Conservation (phyloP, 371 early-diverging fungal genomes). For the Apophysomyces variabilis region DNA sequence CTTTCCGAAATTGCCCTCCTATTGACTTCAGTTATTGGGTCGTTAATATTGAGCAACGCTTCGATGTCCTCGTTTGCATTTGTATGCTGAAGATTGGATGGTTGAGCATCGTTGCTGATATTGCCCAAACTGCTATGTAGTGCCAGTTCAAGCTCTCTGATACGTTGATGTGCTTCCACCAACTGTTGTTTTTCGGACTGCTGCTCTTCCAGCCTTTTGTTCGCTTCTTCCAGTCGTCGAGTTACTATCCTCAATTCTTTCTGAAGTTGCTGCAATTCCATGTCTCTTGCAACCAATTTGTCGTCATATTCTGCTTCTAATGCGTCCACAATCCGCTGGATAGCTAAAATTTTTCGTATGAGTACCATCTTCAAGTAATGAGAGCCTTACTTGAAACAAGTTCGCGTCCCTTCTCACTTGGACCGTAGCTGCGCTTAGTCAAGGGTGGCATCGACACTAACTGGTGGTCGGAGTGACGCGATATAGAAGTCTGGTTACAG, state of each 20-base stretch:
- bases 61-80: conserved; percentile 23
- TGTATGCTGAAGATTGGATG: conserved; percentile 13
- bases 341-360: conserved; percentile 39
- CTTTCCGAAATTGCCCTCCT: not conserved
- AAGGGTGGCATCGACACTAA: not conserved
- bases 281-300: conserved; percentile 64
- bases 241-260: conserved; percentile 50
- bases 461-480: not conserved
- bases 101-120: conserved; percentile 10
- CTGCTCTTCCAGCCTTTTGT: conserved; percentile 40
- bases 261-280: conserved; percentile 65
- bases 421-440: conserved; percentile 10
- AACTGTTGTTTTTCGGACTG: conserved; percentile 40
- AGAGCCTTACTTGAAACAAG: conserved; percentile 56
- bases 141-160: conserved; percentile 53
- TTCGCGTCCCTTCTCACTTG: conserved; percentile 57
- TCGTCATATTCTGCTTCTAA: conserved; percentile 68
- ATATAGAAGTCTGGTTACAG: not conserved
- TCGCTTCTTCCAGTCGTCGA: conserved; percentile 53
- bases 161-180: conserved; percentile 59
- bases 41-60: conserved; percentile 7
- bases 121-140: conserved; percentile 33
- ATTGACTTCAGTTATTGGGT: not conserved
- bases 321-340: conserved; percentile 73
- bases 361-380: not conserved